Base-by-base conservation (phyloP, 1,139 yeast genomes). In the Sugiyamaella pinicola region DNA sequence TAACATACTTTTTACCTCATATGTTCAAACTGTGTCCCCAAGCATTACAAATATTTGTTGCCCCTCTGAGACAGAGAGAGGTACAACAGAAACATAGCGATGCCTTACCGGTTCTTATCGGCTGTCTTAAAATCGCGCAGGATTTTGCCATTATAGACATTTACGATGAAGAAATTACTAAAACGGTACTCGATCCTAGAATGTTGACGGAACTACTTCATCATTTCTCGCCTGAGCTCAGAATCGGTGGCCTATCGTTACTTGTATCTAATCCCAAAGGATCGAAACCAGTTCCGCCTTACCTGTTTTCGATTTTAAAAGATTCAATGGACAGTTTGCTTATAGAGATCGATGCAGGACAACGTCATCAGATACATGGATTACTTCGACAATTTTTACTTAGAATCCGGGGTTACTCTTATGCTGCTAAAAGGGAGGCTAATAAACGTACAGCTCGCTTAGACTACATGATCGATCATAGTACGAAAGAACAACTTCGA, bases 351-450 rank as follows among this genome's bases (percentile, higher is more conserved):
- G 82, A 85, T 49, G 76, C 89, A 12, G 93, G 85, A 54, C 74
- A 80, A 0, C 74, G 96, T 63, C 83, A 83, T 59, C 83, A 80
- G 49, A 80, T 86, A 50, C 74, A 76, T 28, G 83, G 91, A 2
- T 64, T 79, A 22, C 70, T 88, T 55, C 77, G 84, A 48, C 82
- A 77, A 51, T 83, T 89, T 58, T 65, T 87, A 3, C 69, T 77
- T 38, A 74, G 96, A 60, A 69, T 87, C 7, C 74, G 85, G 55
- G 95, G 85, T 50, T 85, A 93, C 0, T 70, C 83, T 1, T 82
- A 84, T 65, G 78, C 83, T 31, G 46, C 40, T 10, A 31, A 31
- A 9, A 31, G 51, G 13, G 46, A 47, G 1, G 45, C 40, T 3
- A n/a, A 15, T 13, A 47, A 47, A 10, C 17, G 33, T 7, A 26